Percentiles rank a stretch among this genome's conserved stretches.
phyloP scores from a whole-genome alignment of 225 moss, liverwort and hornwort genomes.

The Takakia lepidozioides region DNA sequence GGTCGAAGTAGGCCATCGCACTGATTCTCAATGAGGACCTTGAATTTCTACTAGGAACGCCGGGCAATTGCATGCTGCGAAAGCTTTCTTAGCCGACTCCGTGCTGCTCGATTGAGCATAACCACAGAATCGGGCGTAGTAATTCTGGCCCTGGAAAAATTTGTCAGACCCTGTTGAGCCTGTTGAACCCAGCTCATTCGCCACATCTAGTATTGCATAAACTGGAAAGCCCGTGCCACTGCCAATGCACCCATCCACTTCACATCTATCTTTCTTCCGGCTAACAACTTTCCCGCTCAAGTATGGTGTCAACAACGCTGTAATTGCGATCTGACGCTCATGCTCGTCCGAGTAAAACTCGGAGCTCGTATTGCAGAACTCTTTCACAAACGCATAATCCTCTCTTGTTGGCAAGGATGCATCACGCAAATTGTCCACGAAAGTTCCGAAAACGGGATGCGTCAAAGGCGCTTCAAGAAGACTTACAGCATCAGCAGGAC shows the following conservation, averaged over 20 bases:
- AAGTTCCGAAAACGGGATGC: background rate
- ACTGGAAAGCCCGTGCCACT: background rate
- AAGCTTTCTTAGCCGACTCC: background rate
- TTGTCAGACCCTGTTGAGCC: background rate
- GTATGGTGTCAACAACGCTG: background rate
- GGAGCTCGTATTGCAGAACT: background rate
- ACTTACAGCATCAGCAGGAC: too few relatives aligned
- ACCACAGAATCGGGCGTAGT: slow-evolving; percentile 1
- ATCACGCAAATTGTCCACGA: slow-evolving; percentile 1
- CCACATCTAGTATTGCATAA: background rate
- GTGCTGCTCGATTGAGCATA: background rate
- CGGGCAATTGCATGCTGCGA: background rate
- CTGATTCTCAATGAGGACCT: slow-evolving; percentile 4
- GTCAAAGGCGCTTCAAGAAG: too few relatives aligned
- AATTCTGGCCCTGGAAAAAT: background rate
- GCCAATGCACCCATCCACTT: slow-evolving; percentile 3
- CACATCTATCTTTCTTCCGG: background rate
- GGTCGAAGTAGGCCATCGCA: slow-evolving; percentile 1
- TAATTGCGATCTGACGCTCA: background rate
- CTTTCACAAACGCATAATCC: slow-evolving; percentile 1
- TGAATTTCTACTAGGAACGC: background rate
- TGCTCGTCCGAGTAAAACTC: background rate
- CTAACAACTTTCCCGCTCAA: background rate
- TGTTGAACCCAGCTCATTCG: slow-evolving; percentile 1
- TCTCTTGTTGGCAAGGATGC: slow-evolving; percentile 1